Percentiles rank a stretch among this genome's conserved stretches.
Evolutionary conservation across 371 early-diverging fungal species (phyloP).

Genomic region (Apophysomyces elegans): DNA sequence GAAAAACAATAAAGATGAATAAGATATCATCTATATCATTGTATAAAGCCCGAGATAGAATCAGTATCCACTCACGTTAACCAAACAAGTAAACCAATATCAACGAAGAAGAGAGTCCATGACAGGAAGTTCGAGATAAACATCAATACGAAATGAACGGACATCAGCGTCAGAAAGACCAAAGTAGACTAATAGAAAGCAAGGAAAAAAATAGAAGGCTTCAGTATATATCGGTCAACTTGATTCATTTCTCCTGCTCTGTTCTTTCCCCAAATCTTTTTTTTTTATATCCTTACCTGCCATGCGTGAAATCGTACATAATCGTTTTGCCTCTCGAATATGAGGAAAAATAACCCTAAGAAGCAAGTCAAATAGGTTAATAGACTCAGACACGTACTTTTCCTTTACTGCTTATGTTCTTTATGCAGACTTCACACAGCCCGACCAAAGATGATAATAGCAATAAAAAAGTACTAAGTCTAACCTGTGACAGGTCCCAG

Average conservation of each 20-base stretch:
- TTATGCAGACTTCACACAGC: slow-evolving; percentile 10
- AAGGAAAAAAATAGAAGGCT: not conserved
- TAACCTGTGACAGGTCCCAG: slow-evolving; percentile 76
- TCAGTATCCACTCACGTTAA: slow-evolving; percentile 41
- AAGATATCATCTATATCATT: not conserved
- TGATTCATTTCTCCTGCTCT: not conserved
- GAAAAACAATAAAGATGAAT: not conserved
- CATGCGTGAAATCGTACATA: slow-evolving; percentile 88
- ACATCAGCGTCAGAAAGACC: slow-evolving; percentile 44
- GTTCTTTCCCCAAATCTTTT: not conserved
- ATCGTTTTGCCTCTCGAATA: slow-evolving; percentile 81
- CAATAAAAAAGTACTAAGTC: not conserved
- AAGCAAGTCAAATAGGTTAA: slow-evolving; percentile 10
- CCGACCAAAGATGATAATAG: not conserved
- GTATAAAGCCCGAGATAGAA: not conserved
- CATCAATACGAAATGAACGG: slow-evolving; percentile 48
- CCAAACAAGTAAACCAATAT: slow-evolving; percentile 47
- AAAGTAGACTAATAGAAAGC: slow-evolving; percentile 38
- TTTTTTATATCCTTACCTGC: slow-evolving; percentile 57
- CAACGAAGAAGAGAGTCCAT: slow-evolving; percentile 61
- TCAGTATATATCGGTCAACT: too few species aligned
- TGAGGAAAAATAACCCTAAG: slow-evolving; percentile 71
- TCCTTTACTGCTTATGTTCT: not conserved
- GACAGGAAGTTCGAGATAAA: slow-evolving; percentile 57
- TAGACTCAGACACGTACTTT: too few species aligned